Base-by-base conservation (phyloP, 2,329 filamentous ascomycete genomes). In the Sporothrix inflata region DNA sequence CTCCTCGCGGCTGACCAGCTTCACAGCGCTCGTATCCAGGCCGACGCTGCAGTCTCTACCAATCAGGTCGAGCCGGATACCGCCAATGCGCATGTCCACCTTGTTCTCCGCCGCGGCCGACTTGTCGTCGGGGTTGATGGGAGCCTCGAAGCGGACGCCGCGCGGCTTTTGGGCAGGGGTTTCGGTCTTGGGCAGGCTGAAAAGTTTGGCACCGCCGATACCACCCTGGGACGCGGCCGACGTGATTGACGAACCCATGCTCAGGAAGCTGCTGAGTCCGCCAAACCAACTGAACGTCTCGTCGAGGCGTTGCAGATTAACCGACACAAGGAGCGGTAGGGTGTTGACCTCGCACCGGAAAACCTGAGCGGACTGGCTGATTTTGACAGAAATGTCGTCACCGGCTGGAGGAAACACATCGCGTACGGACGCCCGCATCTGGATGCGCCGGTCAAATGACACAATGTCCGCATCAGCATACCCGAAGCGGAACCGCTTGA, bases 211-310 rank as follows among this genome's bases (percentile, higher is more conserved):
- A 38, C 40, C 3, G 79, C 80, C 16, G 19, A n/a, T 12, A 84
- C 42, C 60, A 4, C 42, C 45, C 27, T 68, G 82, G 0, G 90
- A 88, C n/a, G 89, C 86, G 73, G 88, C 91, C 0, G 92, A 94
- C 12, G 91, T 89, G 74, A 97, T 92, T 0, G 95, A 97, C 73
- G 88, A 92, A 74, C 94, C 93, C 79, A 98, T 88, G 77, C 96
- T 97, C 57, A 99, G 84, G 69, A 99, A 91, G 75, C 94, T 94
- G 79, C 94, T 97, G 57, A 99, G 84, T 0, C 96, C 96, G 47
- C 96, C 96, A 81, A 98, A 94, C 86, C 93, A 94, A 71, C 89
- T 89, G 73, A 98, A 90, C 0, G 93, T 93, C 77, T 97, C 94
- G 76, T 98, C 96, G 27, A 98, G 83, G 71, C 89, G 88, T 75